Evolutionary conservation across 305 asterid species (phyloP).

Genomic region (Fraxinus nigra): DNA sequence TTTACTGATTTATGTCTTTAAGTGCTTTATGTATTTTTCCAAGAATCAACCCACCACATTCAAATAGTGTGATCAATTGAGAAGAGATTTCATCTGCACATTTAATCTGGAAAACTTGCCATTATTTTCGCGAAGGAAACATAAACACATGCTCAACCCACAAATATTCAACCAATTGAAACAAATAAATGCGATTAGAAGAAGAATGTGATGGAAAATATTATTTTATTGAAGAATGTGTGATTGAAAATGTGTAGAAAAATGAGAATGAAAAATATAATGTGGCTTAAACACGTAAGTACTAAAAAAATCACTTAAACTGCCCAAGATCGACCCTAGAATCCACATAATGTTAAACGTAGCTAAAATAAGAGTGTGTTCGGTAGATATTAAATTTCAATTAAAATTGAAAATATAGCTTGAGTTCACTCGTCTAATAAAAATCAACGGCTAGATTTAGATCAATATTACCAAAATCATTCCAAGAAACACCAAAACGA

Average conservation of each 20-base stretch:
- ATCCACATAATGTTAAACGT: neutral
- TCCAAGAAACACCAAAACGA: constrained; percentile 8
- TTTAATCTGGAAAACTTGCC: neutral
- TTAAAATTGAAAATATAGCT: no score
- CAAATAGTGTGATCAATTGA: neutral
- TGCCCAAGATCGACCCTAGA: neutral
- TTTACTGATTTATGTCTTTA: neutral
- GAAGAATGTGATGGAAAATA: neutral
- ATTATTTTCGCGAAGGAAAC: neutral
- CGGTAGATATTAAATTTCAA: no score
- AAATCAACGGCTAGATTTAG: neutral
- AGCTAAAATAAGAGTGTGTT: neutral
- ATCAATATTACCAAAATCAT: neutral
- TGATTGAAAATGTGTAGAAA: no score
- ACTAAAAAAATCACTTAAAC: neutral
- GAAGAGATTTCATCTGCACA: neutral
- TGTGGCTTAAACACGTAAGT: no score
- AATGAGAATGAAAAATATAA: no score
- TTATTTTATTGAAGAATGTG: no score
- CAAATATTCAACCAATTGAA: neutral
- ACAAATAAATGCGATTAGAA: neutral
- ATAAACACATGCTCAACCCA: neutral
- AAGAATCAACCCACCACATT: neutral
- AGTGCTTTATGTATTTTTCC: neutral
- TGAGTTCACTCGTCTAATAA: neutral